phyloP scores from a whole-genome alignment of 805 yeast genomes.

The Dipodascus geniculatus region DNA sequence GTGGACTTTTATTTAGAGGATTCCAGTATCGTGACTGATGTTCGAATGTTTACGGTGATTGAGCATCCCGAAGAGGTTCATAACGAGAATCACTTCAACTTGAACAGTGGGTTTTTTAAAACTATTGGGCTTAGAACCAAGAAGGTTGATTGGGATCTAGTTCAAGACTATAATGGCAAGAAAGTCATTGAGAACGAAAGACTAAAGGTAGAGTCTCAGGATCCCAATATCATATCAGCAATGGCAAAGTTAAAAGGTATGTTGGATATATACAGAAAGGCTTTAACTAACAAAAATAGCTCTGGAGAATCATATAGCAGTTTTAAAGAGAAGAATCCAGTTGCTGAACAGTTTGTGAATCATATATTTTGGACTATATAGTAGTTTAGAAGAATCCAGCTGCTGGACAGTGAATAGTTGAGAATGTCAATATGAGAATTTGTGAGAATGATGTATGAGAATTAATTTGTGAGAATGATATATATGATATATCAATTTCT shows the following conservation, averaged over 20 bases:
- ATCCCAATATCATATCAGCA: slow-evolving; percentile 17
- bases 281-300: slow-evolving; percentile 5
- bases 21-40: slow-evolving; percentile 12
- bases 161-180: slow-evolving; percentile 9
- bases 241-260: slow-evolving; percentile 12
- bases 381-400: too few species aligned
- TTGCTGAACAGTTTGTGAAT: slow-evolving; percentile 19
- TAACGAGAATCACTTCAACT: not conserved
- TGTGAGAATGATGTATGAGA: too few species aligned
- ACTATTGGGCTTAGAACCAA: not conserved
- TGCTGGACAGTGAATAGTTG: too few species aligned
- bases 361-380: slow-evolving; percentile 29
- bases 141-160: slow-evolving; percentile 1
- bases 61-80: not conserved
- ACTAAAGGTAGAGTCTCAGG: slow-evolving; percentile 16
- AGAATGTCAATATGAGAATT: too few species aligned
- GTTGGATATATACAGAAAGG: not conserved
- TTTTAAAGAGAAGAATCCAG: slow-evolving; percentile 19
- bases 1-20: slow-evolving; percentile 15
- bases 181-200: slow-evolving; percentile 14
- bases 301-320: slow-evolving; percentile 14
- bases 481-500: too few species aligned
- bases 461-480: too few species aligned
- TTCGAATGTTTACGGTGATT: slow-evolving; percentile 9
- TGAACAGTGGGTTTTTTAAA: not conserved